phyloP scores from a whole-genome alignment of 2,329 filamentous ascomycete genomes.

The Plectosphaerella cucumerina region DNA sequence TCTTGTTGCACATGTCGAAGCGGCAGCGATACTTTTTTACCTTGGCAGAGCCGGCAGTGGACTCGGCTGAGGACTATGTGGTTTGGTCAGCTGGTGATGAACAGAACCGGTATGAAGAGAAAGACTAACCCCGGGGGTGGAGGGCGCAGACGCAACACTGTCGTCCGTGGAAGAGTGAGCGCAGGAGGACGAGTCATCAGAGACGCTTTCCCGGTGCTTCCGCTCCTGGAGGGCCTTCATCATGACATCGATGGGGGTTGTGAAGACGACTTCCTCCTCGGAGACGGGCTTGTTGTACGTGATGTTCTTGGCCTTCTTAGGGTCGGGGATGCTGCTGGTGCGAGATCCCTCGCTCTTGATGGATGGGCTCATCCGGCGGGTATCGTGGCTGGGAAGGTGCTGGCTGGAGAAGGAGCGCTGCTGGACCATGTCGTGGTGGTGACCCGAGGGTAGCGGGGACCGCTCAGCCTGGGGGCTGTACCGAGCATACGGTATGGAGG shows the following conservation, averaged over 20 bases:
- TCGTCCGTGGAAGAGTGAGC: too few species aligned
- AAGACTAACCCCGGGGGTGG: conserved; percentile 2
- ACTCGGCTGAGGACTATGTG: neutral
- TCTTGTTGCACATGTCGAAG: conserved; percentile 71
- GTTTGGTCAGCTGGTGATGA: neutral
- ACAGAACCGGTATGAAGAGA: too few species aligned
- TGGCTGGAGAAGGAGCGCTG: neutral
- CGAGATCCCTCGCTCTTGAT: conserved; percentile 9
- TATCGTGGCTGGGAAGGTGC: neutral
- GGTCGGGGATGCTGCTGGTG: conserved; percentile 12
- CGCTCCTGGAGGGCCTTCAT: conserved; percentile 85
- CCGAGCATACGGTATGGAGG: conserved; percentile 11
- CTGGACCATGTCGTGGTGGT: neutral
- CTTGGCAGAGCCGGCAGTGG: neutral
- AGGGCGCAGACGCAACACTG: conserved; percentile 10
- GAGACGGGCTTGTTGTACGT: conserved; percentile 41
- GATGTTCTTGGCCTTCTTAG: conserved; percentile 32
- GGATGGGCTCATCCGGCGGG: conserved; percentile 9
- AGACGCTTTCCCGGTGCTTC: conserved; percentile 29
- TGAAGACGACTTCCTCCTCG: conserved; percentile 57
- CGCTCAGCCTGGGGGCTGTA: conserved; percentile 4
- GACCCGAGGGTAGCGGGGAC: neutral
- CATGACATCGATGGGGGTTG: conserved; percentile 79
- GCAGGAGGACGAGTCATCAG: neutral
- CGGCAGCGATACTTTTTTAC: conserved; percentile 69